Percentiles rank a stretch among this genome's conserved stretches.
phyloP scores from a whole-genome alignment of 768 basidiomycete genomes.

The Collybiopsis confluens region DNA sequence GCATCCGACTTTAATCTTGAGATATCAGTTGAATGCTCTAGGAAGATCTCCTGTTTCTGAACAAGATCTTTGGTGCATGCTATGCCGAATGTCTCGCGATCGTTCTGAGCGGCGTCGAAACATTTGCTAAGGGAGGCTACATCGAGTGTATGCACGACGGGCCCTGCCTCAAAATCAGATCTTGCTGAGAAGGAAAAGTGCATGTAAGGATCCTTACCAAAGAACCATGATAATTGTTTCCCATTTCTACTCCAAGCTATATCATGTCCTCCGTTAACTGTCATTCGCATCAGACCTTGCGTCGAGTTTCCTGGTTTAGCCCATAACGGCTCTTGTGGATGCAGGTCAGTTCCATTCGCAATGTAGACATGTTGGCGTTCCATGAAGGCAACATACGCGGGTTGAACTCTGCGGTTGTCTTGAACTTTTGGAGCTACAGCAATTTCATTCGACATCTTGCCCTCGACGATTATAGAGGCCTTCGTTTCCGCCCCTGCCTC shows the following conservation, averaged over 20 bases:
- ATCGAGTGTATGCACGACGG: slow-evolving; percentile 59
- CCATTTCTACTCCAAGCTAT: slow-evolving; percentile 62
- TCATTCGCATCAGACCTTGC: slow-evolving; percentile 53
- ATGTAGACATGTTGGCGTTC: slow-evolving; percentile 68
- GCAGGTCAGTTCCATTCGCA: slow-evolving; percentile 35
- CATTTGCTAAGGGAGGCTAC: slow-evolving; percentile 49
- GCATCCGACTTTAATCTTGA: slow-evolving; percentile 54
- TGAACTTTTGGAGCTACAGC: slow-evolving; percentile 32
- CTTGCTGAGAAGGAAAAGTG: not conserved
- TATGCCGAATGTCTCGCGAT: slow-evolving; percentile 55
- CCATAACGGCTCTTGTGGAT: slow-evolving; percentile 49
- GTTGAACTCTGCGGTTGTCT: slow-evolving; percentile 20
- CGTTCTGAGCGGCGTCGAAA: slow-evolving; percentile 39
- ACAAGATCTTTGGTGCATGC: slow-evolving; percentile 53
- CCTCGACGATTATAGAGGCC: slow-evolving; percentile 46
- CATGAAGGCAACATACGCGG: slow-evolving; percentile 62
- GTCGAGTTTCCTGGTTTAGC: slow-evolving; percentile 69
- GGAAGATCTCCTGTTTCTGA: slow-evolving; percentile 50
- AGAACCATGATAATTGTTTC: slow-evolving; percentile 64
- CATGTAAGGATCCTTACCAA: slow-evolving; percentile 39
- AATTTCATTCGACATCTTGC: slow-evolving; percentile 55
- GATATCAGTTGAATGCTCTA: slow-evolving; percentile 60
- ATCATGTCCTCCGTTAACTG: slow-evolving; percentile 71
- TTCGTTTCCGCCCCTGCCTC: slow-evolving; percentile 27
- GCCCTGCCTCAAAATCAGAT: slow-evolving; percentile 33